Conservation (phyloP, 176 grass and related monocot species). For the Cenchrus fungigraminus region DNA sequence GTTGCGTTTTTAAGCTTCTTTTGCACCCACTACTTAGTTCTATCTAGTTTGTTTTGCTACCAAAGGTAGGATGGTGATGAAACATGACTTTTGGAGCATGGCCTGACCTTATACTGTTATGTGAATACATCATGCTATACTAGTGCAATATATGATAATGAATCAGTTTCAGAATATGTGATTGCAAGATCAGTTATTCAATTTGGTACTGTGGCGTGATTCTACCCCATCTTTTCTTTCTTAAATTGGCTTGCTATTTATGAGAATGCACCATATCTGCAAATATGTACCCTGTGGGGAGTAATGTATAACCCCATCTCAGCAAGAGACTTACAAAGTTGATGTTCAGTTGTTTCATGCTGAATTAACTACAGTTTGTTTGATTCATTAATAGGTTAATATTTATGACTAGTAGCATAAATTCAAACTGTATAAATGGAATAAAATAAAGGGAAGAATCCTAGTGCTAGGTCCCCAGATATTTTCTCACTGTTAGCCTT, state of each 20-base stretch:
- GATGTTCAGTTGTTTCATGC: slow-evolving; percentile 19
- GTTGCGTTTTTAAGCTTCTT: not conserved
- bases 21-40: not conserved
- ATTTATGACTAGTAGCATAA: not conserved
- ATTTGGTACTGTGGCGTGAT: not conserved
- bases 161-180: not conserved
- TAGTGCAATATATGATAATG: not conserved
- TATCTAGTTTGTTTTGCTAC: slow-evolving; percentile 31
- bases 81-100: slow-evolving; percentile 1
- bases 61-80: slow-evolving; percentile 1
- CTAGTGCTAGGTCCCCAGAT: slow-evolving; percentile 17
- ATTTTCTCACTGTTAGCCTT: slow-evolving; percentile 9
- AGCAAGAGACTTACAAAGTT: not conserved
- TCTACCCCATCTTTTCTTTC: not conserved
- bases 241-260: slow-evolving; percentile 31
- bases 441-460: slow-evolving; percentile 4
- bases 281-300: not conserved
- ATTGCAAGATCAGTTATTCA: not conserved
- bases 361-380: slow-evolving; percentile 8
- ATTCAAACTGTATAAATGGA: not conserved
- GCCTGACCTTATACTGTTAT: not conserved
- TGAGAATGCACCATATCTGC: not conserved
- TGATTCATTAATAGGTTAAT: slow-evolving; percentile 8
- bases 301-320: not conserved
- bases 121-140: not conserved